Conservation (phyloP, 192 early-diverging fungal species). For the Podochytrium sp. region DNA sequence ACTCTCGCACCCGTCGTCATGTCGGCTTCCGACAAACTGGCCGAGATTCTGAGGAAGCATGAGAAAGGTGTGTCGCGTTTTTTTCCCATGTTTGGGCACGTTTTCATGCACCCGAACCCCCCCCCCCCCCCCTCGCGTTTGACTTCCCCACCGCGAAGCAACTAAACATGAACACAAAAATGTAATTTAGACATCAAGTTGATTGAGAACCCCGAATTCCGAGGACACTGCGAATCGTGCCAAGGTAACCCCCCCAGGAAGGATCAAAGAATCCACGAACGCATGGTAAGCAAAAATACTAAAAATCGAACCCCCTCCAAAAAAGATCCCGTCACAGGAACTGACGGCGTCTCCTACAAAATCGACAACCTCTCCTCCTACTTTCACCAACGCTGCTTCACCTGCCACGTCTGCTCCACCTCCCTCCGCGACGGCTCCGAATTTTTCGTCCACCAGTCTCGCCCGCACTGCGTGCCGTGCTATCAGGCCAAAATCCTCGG, state of each 20-base stretch:
- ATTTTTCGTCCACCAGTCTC: conserved; percentile 14
- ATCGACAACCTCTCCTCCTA: conserved; percentile 5
- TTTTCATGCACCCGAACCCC: background rate
- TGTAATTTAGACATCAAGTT: conserved; percentile 13
- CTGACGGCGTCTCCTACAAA: conserved; percentile 32
- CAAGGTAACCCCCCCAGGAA: background rate
- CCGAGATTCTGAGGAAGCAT: conserved; percentile 1
- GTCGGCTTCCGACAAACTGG: too few relatives aligned
- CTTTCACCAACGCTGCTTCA: conserved; percentile 29
- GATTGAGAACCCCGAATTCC: conserved; percentile 27
- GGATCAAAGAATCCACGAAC: background rate
- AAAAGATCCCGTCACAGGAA: conserved; percentile 25
- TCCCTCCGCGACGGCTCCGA: conserved; percentile 11
- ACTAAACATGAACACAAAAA: background rate
- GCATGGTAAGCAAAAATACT: background rate
- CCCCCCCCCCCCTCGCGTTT: background rate
- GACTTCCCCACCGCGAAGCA: background rate
- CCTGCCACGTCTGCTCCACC: conserved; percentile 7
- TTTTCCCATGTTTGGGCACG: background rate
- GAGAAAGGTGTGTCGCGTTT: background rate
- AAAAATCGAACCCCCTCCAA: background rate
- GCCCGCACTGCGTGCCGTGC: conserved; percentile 22
- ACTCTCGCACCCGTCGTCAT: too few relatives aligned
- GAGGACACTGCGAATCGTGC: conserved; percentile 20
- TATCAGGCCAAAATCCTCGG: conserved; percentile 28